Base-by-base conservation (phyloP, 352 stramenopile genomes). In the Plasmopara muralis region DNA sequence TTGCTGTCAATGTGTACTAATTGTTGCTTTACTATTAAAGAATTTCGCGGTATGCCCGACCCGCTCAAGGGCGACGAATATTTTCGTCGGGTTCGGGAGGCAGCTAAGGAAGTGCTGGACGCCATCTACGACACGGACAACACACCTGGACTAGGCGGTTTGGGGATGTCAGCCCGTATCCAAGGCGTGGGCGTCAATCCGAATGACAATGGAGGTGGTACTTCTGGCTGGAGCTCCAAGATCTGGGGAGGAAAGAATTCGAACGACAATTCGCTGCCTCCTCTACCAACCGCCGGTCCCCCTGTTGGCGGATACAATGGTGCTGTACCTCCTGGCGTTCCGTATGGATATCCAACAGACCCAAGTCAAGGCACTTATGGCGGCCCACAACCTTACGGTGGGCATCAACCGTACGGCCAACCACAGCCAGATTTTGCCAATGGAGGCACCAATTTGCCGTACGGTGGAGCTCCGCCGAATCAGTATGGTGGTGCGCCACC, bases 61-160 rank as follows among this genome's bases (percentile, higher is more conserved):
- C 87, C 91, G 41, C 77, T 97, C 38, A 93, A 95, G 50, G 95
- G 95, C 31, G 95, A 98, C 66, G 85, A 97, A 55, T 95, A 91
- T 57, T 97, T 96, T 62, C 81, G 90, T 41, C 79, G 82, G 29
- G 92, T 98, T 18, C 75, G 93, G 20, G 82, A 95, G 15, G 86
- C 92, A 0, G 95, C 93, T 0, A 98, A 98, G 70, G 95, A 98
- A 33, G 90, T 87, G 46, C 70, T 98, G 25, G 95, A 98, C 57
- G 90, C 87, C 20, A 90, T 98, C 52, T 98, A 97, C 60, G 84
- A 95, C 64, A 93, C 80, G 60, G 81, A 93, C 66, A 83, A 78
- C 38, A 48, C 71, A 13, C 72, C 72, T 0, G 77, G 77, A 7
- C 62, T 90, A 3, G 53, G 74, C 30, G 77, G 68, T 13, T 84